A percentile compares a stretch with the other conserved stretches of the same genome.
Evolutionary conservation across 495 filamentous ascomycete species (phyloP).

Genomic region (Tetracladium setigerum): DNA sequence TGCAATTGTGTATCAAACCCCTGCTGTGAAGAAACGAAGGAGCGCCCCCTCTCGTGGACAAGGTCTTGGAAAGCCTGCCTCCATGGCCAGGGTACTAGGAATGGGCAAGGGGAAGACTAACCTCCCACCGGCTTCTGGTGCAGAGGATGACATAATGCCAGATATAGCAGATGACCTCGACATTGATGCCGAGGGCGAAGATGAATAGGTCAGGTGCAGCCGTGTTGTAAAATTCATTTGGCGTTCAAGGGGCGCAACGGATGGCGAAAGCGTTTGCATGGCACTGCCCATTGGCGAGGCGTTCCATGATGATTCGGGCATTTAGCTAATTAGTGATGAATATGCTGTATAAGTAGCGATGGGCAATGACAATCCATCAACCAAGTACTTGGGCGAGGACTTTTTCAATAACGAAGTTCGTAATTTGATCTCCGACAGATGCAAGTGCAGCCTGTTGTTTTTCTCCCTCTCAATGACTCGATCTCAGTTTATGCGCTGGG

Average conservation of each 20-base stretch:
- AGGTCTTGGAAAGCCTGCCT: constrained; percentile 14
- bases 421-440: too few species aligned
- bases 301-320: too few species aligned
- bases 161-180: constrained; percentile 8
- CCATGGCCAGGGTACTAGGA: constrained; percentile 18
- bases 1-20: constrained; percentile 20
- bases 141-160: neutral
- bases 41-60: constrained; percentile 1
- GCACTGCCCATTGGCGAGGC: too few species aligned
- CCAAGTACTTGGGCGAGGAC: too few species aligned
- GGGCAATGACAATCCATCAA: too few species aligned
- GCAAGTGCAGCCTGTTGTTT: too few species aligned
- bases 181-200: constrained; percentile 21
- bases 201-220: constrained; percentile 11
- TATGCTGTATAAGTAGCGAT: neutral
- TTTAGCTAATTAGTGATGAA: neutral
- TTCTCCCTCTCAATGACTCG: too few species aligned
- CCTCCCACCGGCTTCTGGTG: too few species aligned
- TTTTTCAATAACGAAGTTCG: too few species aligned
- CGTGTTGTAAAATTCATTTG: neutral
- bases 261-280: too few species aligned
- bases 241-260: neutral
- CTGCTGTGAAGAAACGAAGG: constrained; percentile 12
- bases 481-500: too few species aligned
- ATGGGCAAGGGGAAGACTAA: constrained; percentile 14